Evolutionary conservation across 164 flowering plant genomes (phyloP), one percentile per base, ranked within the genome.

Genomic region (Brasenia schreberi): DNA sequence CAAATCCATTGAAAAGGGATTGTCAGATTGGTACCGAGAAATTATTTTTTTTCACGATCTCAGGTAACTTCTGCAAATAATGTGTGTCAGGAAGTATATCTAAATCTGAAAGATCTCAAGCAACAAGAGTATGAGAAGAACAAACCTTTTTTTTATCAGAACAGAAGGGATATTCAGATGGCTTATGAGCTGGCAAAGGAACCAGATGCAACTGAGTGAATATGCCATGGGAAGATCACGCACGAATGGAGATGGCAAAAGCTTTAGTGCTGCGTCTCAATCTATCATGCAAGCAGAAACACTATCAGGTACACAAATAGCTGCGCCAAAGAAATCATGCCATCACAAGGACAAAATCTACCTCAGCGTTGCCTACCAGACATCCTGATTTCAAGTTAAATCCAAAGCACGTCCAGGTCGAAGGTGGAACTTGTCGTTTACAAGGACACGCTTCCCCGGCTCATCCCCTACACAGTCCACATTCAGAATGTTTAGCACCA

Each of bases 281-380:
- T 81, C 61, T 27, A 80, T 83, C 68, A 81, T 80, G 53, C 67
- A 67, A 52, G 65, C 76, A 12, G 85, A 87, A 42, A 68, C 83
- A 33, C 86, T 78, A 61, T 79, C 79, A 53, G 59, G 65, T 60
- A 7, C 63, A 60, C 27, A 18, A 68, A 9, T 84, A 33, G 72
- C 81, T 19, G 64, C 62, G 27, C 96, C 88, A 19, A 89, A 82
- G 68, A 90, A 85, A 64, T 81, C 98, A 7, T 93, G 98, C 97
- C 95, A 86, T 93, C 73, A 82, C 92, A 67, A 86, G 90, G 53
- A 74, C 96, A 27, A 44, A 87, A 63, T 27, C 90, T 69, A 76
- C 67, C 77, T 70, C 81, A 68, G 43, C 80, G 10, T 33, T 80
- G 27, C 66, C 92, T 52, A 78, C 9, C 27, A 60, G 16, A 45